These are phyloP conservation scores for Mycosarcoma maydis DNA, from an alignment of 1,284 basidiomycete species.

Conservation along the genomic window DNA sequence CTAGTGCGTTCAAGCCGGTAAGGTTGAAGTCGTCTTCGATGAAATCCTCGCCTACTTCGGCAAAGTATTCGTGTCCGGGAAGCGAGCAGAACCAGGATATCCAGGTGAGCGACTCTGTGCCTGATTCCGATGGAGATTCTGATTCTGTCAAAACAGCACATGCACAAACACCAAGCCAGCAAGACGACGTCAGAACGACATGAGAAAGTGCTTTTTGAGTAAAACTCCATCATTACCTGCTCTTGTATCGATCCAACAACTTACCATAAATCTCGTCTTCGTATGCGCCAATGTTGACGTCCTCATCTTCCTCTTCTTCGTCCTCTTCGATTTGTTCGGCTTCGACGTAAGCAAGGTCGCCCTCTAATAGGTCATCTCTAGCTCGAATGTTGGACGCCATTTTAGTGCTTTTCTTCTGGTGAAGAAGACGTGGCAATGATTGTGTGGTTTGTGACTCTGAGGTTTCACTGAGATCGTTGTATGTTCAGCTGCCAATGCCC, in stretches of 20 bases:
- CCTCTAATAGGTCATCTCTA: constrained; percentile 19
- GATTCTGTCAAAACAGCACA: constrained; percentile 21
- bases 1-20: constrained; percentile 91
- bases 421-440: neutral
- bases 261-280: constrained; percentile 51
- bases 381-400: constrained; percentile 19
- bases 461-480: too few species aligned
- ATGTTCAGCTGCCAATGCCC: too few species aligned
- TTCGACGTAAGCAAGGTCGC: constrained; percentile 22
- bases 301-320: constrained; percentile 53
- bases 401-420: neutral
- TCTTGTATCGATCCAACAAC: too few species aligned
- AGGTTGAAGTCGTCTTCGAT: constrained; percentile 99
- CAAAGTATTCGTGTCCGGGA: constrained; percentile 97
- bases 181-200: neutral
- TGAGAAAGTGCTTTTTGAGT: too few species aligned
- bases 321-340: constrained; percentile 47
- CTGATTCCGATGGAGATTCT: constrained; percentile 61
- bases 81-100: constrained; percentile 98
- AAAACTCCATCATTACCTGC: too few species aligned
- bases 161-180: neutral
- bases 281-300: constrained; percentile 32
- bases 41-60: constrained; percentile 88
- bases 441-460: too few species aligned
- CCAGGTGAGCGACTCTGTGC: constrained; percentile 77